These are phyloP conservation scores for Fusarium proliferatum DNA, from an alignment of 2,329 filamentous ascomycete species.

Conservation along the genomic window DNA sequence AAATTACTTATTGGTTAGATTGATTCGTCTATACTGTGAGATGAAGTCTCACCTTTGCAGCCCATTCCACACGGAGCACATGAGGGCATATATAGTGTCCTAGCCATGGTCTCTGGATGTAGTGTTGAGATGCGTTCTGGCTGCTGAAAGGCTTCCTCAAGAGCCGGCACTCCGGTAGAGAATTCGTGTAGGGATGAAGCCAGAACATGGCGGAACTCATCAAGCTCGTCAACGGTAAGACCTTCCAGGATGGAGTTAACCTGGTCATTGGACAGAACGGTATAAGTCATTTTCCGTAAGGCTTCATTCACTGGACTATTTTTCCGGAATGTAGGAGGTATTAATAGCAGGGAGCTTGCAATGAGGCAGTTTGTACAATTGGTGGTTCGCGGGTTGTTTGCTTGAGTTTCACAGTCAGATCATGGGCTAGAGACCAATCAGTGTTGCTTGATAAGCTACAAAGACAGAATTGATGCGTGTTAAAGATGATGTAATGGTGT, in stretches of 20 bases:
- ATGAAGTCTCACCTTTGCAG: constrained; percentile 67
- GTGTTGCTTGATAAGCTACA: constrained; percentile 28
- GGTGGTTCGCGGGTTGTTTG: neutral
- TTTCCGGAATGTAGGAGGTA: neutral
- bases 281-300: constrained; percentile 62
- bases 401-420: neutral
- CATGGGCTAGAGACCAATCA: neutral
- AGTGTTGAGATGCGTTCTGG: constrained; percentile 63
- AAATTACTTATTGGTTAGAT: constrained; percentile 65
- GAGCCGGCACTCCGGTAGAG: constrained; percentile 64
- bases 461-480: constrained; percentile 11
- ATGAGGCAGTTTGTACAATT: neutral
- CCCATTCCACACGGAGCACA: constrained; percentile 71
- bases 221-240: constrained; percentile 63
- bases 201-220: constrained; percentile 61
- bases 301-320: neutral
- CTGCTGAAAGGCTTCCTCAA: constrained; percentile 63
- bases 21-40: neutral
- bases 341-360: neutral
- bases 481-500: constrained; percentile 40
- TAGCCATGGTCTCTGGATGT: constrained; percentile 61
- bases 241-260: constrained; percentile 65
- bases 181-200: constrained; percentile 69
- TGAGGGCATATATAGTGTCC: constrained; percentile 81
- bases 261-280: constrained; percentile 68